These are phyloP conservation scores for Erodium maritimum DNA, from an alignment of 345 rosid species.

Conservation along the genomic window DNA sequence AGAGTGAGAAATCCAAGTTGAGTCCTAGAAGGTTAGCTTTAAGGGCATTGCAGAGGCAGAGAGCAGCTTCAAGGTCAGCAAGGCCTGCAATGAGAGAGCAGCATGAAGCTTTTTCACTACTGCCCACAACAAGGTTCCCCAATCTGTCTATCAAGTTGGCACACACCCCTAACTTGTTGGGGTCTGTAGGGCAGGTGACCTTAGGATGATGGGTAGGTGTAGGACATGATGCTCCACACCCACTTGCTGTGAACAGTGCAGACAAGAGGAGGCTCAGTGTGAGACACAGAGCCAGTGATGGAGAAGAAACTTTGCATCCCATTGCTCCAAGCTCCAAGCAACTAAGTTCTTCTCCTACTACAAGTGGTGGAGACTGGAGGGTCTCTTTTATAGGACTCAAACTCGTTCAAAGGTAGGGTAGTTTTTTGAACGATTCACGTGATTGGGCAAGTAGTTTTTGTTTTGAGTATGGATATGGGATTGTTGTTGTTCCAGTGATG, in stretches of 20 bases:
- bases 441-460: no score
- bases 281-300: not conserved
- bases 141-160: constrained; percentile 44
- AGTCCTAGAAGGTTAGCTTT: constrained; percentile 59
- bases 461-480: no score
- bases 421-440: no score
- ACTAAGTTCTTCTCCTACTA: not conserved
- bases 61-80: constrained; percentile 49
- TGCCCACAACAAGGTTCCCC: constrained; percentile 37
- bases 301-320: not conserved
- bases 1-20: constrained; percentile 47
- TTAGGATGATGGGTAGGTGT: constrained; percentile 1
- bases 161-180: constrained; percentile 50
- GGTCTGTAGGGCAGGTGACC: constrained; percentile 49
- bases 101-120: constrained; percentile 39
- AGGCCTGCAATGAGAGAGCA: constrained; percentile 55
- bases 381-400: not conserved
- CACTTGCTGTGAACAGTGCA: not conserved
- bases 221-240: not conserved
- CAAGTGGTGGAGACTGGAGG: not conserved
- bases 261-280: not conserved
- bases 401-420: no score
- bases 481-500: no score
- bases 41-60: constrained; percentile 69
- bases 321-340: not conserved